Conservation (phyloP, 1,284 basidiomycete species). For the Meripilus lineatus region DNA sequence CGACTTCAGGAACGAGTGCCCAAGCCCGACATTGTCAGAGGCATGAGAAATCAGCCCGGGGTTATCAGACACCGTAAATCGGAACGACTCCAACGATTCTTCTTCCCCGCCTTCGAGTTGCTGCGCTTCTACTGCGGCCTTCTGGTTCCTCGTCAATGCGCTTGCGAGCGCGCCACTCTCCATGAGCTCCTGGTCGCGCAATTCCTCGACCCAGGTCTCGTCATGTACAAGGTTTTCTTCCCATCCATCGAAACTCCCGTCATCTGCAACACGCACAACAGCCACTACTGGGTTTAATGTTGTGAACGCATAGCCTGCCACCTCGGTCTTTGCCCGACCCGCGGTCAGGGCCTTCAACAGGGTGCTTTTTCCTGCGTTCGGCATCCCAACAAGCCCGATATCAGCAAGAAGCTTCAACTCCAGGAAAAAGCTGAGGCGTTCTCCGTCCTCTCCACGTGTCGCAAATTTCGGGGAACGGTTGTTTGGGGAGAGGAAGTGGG, state of each 20-base stretch:
- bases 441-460: slow-evolving; percentile 76
- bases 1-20: slow-evolving; percentile 90
- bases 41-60: slow-evolving; percentile 88
- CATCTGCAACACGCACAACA: slow-evolving; percentile 79
- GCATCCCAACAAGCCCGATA: slow-evolving; percentile 92
- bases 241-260: slow-evolving; percentile 72
- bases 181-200: slow-evolving; percentile 40
- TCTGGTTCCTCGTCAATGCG: slow-evolving; percentile 47
- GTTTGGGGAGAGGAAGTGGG: slow-evolving; percentile 67
- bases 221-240: slow-evolving; percentile 54
- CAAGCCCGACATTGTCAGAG: slow-evolving; percentile 87
- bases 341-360: slow-evolving; percentile 87
- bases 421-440: slow-evolving; percentile 79
- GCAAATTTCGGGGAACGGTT: slow-evolving; percentile 81
- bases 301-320: slow-evolving; percentile 92
- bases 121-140: slow-evolving; percentile 15
- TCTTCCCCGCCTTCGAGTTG: slow-evolving; percentile 28
- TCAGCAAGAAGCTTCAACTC: slow-evolving; percentile 95
- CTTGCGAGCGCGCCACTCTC: slow-evolving; percentile 47
- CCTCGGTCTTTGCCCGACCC: slow-evolving; percentile 77
- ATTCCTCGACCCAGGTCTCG: slow-evolving; percentile 65
- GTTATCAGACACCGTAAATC: slow-evolving; percentile 97
- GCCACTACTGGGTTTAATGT: slow-evolving; percentile 96
- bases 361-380: slow-evolving; percentile 91
- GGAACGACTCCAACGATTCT: slow-evolving; percentile 62